These are phyloP conservation scores for Gomphus sp. DNA, from an alignment of 1,284 basidiomycete genomes.

Conservation along the genomic window DNA sequence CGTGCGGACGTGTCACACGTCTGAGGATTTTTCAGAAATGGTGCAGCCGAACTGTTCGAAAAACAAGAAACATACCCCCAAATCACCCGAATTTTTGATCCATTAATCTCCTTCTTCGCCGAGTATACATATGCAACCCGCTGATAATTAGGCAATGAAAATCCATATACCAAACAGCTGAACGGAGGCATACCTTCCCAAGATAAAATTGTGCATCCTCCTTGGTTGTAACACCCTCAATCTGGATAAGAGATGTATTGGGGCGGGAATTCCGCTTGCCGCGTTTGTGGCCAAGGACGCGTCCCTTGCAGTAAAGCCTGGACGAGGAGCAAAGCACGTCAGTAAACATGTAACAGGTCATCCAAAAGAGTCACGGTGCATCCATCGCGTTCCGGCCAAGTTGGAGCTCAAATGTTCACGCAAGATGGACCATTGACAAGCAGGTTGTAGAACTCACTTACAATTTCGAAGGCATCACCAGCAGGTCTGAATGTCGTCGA, in stretches of 20 bases:
- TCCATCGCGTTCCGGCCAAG: slow-evolving; percentile 25
- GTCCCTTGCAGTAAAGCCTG: slow-evolving; percentile 96
- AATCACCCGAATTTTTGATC: slow-evolving; percentile 91
- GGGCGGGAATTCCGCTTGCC: slow-evolving; percentile 94
- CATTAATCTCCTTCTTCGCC: slow-evolving; percentile 87
- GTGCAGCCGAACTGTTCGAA: not conserved
- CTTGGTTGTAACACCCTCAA: slow-evolving; percentile 92
- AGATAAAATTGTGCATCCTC: slow-evolving; percentile 98
- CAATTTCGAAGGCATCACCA: slow-evolving; percentile 72
- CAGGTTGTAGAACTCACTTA: slow-evolving; percentile 30
- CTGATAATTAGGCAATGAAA: slow-evolving; percentile 30
- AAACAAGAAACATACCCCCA: slow-evolving; percentile 65
- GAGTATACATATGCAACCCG: slow-evolving; percentile 97
- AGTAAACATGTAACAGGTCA: slow-evolving; percentile 20
- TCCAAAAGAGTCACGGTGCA: slow-evolving; percentile 25
- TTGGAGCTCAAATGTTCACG: slow-evolving; percentile 10
- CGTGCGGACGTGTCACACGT: slow-evolving; percentile 88
- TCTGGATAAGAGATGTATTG: slow-evolving; percentile 94
- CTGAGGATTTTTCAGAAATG: slow-evolving; percentile 26
- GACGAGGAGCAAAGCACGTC: slow-evolving; percentile 5
- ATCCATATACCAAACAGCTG: not conserved
- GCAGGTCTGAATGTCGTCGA: slow-evolving; percentile 33
- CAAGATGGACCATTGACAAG: not conserved
- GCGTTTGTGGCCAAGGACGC: slow-evolving; percentile 96
- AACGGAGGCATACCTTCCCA: slow-evolving; percentile 71